phyloP scores from a whole-genome alignment of 306 rosid genomes.

The Begonia fuchsioides region DNA sequence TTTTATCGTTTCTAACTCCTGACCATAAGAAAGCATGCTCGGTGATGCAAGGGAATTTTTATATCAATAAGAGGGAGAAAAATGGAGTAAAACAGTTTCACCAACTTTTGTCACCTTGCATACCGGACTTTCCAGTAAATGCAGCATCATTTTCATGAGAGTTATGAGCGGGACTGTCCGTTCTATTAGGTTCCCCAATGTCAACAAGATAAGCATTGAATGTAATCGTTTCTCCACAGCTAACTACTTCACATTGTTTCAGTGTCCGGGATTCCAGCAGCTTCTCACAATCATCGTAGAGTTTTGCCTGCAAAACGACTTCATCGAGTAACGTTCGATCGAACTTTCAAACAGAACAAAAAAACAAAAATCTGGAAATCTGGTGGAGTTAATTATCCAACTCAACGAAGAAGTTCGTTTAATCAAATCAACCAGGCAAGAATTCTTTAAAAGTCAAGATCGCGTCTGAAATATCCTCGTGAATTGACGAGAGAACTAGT shows the following conservation, averaged over 20 bases:
- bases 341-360: too few relatives aligned
- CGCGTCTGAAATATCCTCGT: too few relatives aligned
- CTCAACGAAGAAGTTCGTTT: too few relatives aligned
- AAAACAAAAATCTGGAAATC: too few relatives aligned
- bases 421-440: background rate
- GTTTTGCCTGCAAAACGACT: constrained; percentile 39
- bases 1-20: constrained; percentile 6
- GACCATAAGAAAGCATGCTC: background rate
- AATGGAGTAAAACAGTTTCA: background rate
- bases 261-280: constrained; percentile 50
- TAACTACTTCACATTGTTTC: constrained; percentile 47
- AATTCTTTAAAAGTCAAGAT: background rate
- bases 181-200: constrained; percentile 37
- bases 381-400: too few relatives aligned
- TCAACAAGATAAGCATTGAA: constrained; percentile 63
- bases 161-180: constrained; percentile 14
- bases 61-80: background rate
- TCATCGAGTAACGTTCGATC: too few relatives aligned
- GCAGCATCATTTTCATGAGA: constrained; percentile 24
- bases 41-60: background rate
- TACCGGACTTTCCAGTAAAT: constrained; percentile 16
- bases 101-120: constrained; percentile 10
- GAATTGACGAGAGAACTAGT: too few relatives aligned
- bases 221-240: constrained; percentile 39
- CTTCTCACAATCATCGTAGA: constrained; percentile 48